Evolutionary conservation across 2,329 filamentous ascomycete species (phyloP).

Genomic region (Ceratocystis alfenasii): DNA sequence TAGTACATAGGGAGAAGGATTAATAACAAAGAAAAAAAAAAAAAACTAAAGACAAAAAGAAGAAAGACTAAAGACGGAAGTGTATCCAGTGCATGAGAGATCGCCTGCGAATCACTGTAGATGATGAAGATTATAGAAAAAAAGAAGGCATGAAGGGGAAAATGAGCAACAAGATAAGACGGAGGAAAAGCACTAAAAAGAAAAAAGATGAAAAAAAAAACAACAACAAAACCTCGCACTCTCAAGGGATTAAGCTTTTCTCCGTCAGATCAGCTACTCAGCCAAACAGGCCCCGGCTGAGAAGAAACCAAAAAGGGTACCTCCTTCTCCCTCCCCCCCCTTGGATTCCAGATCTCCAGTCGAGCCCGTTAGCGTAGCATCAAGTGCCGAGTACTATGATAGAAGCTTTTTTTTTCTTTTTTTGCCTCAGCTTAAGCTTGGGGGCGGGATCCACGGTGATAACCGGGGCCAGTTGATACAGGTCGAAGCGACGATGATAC

Average conservation of each 20-base stretch:
- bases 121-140: background rate
- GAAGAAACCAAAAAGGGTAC: background rate
- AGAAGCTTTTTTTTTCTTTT: background rate
- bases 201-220: constrained; percentile 12
- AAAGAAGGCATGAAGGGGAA: constrained; percentile 9
- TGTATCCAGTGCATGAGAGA: background rate
- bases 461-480: too few species aligned
- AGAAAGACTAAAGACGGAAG: background rate
- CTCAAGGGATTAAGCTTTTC: background rate
- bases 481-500: too few species aligned
- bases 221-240: background rate
- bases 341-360: background rate
- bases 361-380: background rate
- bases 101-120: constrained; percentile 5
- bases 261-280: background rate
- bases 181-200: constrained; percentile 17
- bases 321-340: background rate
- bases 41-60: background rate
- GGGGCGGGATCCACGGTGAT: too few species aligned
- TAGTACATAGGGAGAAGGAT: background rate
- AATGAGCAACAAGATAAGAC: constrained; percentile 18
- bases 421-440: too few species aligned
- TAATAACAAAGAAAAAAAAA: background rate
- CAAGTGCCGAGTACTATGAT: background rate
- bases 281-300: constrained; percentile 2